Evolutionary conservation across 192 early-diverging fungal species (phyloP).

Genomic region (Phlyctochytrium planicorne): DNA sequence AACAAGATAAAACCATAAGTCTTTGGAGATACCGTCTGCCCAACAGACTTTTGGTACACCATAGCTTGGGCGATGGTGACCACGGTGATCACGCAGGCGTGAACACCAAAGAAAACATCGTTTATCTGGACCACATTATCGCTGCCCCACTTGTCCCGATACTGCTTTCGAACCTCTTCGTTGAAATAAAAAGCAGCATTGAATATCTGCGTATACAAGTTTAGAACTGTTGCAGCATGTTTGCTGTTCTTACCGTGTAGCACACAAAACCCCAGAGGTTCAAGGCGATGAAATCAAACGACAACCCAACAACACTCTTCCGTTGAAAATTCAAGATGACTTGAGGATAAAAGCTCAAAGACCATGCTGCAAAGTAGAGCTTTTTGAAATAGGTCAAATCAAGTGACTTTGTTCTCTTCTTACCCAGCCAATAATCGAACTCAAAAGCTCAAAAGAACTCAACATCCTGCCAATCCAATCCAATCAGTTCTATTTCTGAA

Average conservation of each 20-base stretch:
- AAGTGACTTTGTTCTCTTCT: too few species aligned
- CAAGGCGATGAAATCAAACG: conserved; percentile 84
- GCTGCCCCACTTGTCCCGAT: conserved; percentile 62
- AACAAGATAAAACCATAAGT: conserved; percentile 39
- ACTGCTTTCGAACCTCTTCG: conserved; percentile 65
- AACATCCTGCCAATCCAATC: too few species aligned
- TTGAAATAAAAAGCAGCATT: conserved; percentile 75
- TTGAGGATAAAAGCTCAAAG: conserved; percentile 86
- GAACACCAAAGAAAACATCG: conserved; percentile 86
- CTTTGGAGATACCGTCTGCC: conserved; percentile 43
- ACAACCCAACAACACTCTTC: conserved; percentile 81
- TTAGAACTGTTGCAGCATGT: neutral
- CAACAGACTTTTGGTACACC: conserved; percentile 17
- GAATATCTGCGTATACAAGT: conserved; percentile 53
- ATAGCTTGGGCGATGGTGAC: conserved; percentile 29
- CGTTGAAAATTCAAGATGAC: conserved; percentile 72
- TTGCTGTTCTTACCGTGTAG: conserved; percentile 63
- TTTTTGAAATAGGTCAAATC: too few species aligned
- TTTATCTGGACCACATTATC: conserved; percentile 74
- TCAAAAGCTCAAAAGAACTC: too few species aligned
- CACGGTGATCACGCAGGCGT: conserved; percentile 61
- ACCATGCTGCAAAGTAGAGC: conserved; percentile 85
- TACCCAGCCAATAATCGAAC: too few species aligned
- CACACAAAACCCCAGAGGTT: conserved; percentile 85
- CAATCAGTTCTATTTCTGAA: too few species aligned